Base-by-base conservation (phyloP, 352 stramenopile species). In the Phytophthora sojae region DNA sequence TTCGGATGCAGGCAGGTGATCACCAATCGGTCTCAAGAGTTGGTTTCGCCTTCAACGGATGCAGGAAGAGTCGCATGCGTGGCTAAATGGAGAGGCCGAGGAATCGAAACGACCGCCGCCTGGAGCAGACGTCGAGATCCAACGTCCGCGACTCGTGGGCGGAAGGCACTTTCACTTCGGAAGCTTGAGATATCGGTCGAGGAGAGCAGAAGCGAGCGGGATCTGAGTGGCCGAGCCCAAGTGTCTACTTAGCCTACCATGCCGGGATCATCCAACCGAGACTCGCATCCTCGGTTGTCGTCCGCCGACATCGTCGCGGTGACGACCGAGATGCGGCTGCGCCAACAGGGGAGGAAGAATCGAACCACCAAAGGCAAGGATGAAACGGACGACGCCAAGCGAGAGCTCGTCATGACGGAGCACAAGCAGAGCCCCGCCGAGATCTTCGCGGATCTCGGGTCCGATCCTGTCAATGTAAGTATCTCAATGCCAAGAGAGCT, bases 231-330 rank as follows among this genome's bases (percentile, higher is more conserved):
- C 39, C 50, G 50, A 64, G 35, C 9, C 23, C 32, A 56, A 67
- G 56, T n/a, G 59, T 17, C 21, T 21, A 32, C 29, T 32, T 32
- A 8, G 29, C 6, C 29, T 64, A 67, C 19, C 23, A 74, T 78
- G 71, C 49, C 66, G n/a, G 71, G 61, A 68, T 75, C 66, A 35
- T 68, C 60, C 45, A 71, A 23, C 45, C 66, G 67, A 67, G 71
- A 74, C 8, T 75, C 71, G 66, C 71, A 78, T 51, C 85, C 85
- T 62, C 78, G 83, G 57, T 73, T 93, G 32, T 95, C 88, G 55
- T 95, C 88, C 67, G 88, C 88, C 17, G 88, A 95, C 73, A 95
- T 95, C 64, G 88, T 95, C 62, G 88, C 88, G 23, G 88, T 92
- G 64, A 88, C 88, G 49, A 95, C 88, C 32, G 88, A 95, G 73